Base-by-base conservation (phyloP, 371 early-diverging fungal species). In the Mucor racemosus region DNA sequence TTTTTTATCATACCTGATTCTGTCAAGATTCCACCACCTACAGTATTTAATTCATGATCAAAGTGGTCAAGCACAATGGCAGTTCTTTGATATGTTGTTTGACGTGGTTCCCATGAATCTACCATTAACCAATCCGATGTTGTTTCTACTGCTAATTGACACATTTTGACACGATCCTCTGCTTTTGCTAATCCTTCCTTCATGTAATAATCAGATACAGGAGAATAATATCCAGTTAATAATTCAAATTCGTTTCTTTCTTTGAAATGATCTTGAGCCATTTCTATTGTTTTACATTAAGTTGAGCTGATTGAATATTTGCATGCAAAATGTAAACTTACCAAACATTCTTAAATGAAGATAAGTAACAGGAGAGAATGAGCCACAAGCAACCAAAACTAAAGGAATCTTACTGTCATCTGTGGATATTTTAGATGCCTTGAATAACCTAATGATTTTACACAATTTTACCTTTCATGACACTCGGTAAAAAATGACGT, bases 281-380 rank as follows among this genome's bases (percentile, higher is more conserved):
- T 97, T 77, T 98, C 97, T 95, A 78, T 35, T n/a, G 5, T 21
- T 55, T 15, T 33, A 13, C 53, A 53, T 53, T 53, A 53, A 19
- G 3, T 11, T 19, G 31, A 13, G 14, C 8, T 53, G 5, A 53
- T 21, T 21, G n/a, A 26, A 11, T 9, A n/a, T 38, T 33, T 14
- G 10, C 15, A 42, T 42, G 44, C 39, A 6, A 34, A 35, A 33
- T 39, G 39, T 53, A 53, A 81, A n/a, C 19, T 75, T 89, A 97
- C 97, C 99, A 85, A 99, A 98, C 94, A 99, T 96, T 65, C 99
- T 90, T 66, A 99, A 82, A 71, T 99, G 99, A 33, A 98, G 86
- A 78, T 97, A 96, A 3, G 99, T 99, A 40, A 99, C 91, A 5
- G 99, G 99, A 0, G 97, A 96, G 76, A 90, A 99, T 1, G 97